Evolutionary conservation across 805 yeast species (phyloP), one percentile per base, ranked within the genome.

Genomic region (Candida pseudofarinosa): DNA sequence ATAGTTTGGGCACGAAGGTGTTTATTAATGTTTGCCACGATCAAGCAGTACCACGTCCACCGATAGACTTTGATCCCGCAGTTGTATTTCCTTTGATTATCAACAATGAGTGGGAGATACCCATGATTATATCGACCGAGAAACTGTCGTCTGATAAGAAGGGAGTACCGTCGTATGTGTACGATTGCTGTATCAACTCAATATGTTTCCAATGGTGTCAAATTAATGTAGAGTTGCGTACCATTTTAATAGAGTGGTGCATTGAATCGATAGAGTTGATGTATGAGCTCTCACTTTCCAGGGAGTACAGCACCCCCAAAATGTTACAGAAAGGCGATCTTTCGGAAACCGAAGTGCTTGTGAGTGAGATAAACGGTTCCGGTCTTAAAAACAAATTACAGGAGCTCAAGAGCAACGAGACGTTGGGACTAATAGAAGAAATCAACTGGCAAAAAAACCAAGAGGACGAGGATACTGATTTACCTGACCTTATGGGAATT

Each of bases 51-150:
- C 95, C 95, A 3, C 54, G 67, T 19, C 95, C 96, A 0, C 47
- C 53, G 1, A 45, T 48, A 18, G 75, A 60, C 12, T 85, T 83
- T 53, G 72, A 75, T 31, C 81, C 88, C 3, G 73, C 67, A 32
- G 59, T 67, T 2, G 79, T 87, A 2, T 81, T 81, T 52, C 81
- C 83, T 1, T 60, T 79, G 39, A 81, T 85, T 17, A 77, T 81
- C 62, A 79, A 78, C 31, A 81, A 81, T 53, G 72, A 83, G 54
- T 89, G 96, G 96, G 89, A 85, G 45, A 83, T 88, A 1, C 97
- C 97, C 1, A 79, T 90, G 2, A 74, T 85, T 1, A 79, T 87
- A 0, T 80, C 91, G 0, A 69, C 74, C 0, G 77, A 75, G 38
- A 58, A 73, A 42, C 56, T 81, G 10, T 83, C 76, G 36, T 57